Base-by-base conservation (phyloP, 805 yeast genomes). In the Cyberlindnera mississippiensis region DNA sequence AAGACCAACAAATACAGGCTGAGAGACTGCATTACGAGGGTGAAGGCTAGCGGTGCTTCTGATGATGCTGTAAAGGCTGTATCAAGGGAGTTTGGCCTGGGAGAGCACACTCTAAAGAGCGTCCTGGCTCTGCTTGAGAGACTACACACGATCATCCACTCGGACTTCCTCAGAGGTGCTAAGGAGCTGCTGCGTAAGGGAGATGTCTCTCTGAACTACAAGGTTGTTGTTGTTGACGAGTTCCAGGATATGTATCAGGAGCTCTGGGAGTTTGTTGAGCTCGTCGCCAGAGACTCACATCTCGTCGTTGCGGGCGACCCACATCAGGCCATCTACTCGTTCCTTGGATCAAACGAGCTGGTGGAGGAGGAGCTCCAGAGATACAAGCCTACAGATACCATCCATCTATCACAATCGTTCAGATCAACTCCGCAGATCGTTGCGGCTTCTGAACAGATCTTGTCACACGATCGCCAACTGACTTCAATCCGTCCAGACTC, bases 231-330 rank as follows among this genome's bases (percentile, higher is more conserved):
- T 1, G 78, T 84, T 11, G 91, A 85, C 61, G 91, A 85, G 56
- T 80, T 79, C 53, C 91, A 85, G 56, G 91, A 85, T 59, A 68
- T 83, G 56, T 75, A 79, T 47, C 72, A 73, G 0, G 67, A 66
- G 9, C 61, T 82, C 16, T 52, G 75, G 19, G 67, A 68, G 15
- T 56, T 83, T 2, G 61, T 81, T 4, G 54, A 59, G 4, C 55
- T 66, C 1, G 61, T 76, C 3, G 48, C 69, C 0, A 44, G 44
- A 7, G 50, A 52, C 2, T 70, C 75, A 40, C 89, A 84, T 56
- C 52, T 85, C 28, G 72, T 82, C 2, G 58, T 84, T 15, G 82
- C 88, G 4, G 90, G 90, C 1, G 91, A 85, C 60, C 75, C 79
- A 1, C 70, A 78, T 55, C 91, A 85, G 60, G 72, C 84, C 39